Conservation (phyloP, 345 rosid species). For the Moricandia arvensis region DNA sequence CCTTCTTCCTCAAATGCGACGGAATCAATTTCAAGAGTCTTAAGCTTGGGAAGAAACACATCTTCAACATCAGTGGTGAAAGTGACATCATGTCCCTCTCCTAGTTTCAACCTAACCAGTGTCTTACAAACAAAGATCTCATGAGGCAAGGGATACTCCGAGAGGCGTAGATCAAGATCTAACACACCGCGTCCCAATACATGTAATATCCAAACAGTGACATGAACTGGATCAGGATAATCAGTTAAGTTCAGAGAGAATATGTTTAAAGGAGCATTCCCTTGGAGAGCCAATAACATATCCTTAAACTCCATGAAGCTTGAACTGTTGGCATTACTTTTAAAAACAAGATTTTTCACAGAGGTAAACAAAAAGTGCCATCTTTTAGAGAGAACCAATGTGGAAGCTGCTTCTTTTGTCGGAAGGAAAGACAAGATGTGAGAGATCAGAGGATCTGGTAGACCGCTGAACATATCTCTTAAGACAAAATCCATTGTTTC, state of each 20-base stretch:
- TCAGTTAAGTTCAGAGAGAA: not conserved
- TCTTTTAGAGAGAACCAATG: not conserved
- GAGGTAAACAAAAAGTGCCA: not conserved
- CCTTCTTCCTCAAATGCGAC: not conserved
- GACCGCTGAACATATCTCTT: not conserved
- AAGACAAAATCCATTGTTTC: not conserved
- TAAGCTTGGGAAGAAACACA: not conserved
- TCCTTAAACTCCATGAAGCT: not conserved
- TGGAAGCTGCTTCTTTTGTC: conserved; percentile 7
- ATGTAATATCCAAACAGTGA: not conserved
- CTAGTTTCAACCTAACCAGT: not conserved
- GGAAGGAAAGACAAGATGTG: conserved; percentile 13
- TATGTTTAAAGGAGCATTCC: not conserved
- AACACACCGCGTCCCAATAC: not conserved
- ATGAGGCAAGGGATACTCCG: not conserved
- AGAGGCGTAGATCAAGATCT: not conserved
- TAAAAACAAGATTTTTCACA: not conserved
- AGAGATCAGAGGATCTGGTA: not conserved
- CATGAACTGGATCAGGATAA: not conserved
- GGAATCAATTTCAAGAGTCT: not conserved
- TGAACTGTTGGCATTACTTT: not conserved
- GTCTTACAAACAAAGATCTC: not conserved
- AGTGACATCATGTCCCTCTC: not conserved
- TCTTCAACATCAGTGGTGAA: not conserved
- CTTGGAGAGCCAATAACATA: not conserved